Evolutionary conservation across 2,329 filamentous ascomycete genomes (phyloP).

Genomic region (Capronia epimyces): DNA sequence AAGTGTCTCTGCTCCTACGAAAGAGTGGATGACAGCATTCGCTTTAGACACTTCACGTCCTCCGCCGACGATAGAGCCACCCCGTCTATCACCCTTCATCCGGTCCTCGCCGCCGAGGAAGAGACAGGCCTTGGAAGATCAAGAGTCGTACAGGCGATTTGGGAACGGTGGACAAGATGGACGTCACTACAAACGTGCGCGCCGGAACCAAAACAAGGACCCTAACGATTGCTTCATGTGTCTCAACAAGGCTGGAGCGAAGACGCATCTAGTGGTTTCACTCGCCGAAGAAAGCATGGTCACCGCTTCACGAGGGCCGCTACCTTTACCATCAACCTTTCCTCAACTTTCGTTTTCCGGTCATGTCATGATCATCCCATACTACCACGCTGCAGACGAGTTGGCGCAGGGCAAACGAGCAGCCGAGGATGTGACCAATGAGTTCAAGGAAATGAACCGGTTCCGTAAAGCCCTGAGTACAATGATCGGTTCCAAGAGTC

Average conservation of each 20-base stretch:
- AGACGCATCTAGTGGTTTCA: constrained; percentile 81
- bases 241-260: constrained; percentile 75
- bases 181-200: constrained; percentile 44
- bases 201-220: constrained; percentile 42
- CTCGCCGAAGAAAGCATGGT: constrained; percentile 85
- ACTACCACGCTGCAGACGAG: constrained; percentile 58
- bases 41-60: constrained; percentile 61
- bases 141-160: constrained; percentile 26
- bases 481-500: constrained; percentile 57
- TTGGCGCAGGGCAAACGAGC: constrained; percentile 61
- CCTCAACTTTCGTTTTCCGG: constrained; percentile 68
- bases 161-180: constrained; percentile 39
- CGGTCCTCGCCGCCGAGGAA: constrained; percentile 49
- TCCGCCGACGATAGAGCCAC: constrained; percentile 55
- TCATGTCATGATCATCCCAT: constrained; percentile 86
- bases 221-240: constrained; percentile 91
- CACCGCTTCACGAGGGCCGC: constrained; percentile 84
- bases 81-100: constrained; percentile 67
- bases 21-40: constrained; percentile 62
- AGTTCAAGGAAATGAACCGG: constrained; percentile 73
- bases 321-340: constrained; percentile 68
- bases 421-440: constrained; percentile 51
- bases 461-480: constrained; percentile 72
- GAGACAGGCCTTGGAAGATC: constrained; percentile 39
- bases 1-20: constrained; percentile 65